phyloP scores from a whole-genome alignment of 331 rosid species.

The Erythrophleum ivorense region DNA sequence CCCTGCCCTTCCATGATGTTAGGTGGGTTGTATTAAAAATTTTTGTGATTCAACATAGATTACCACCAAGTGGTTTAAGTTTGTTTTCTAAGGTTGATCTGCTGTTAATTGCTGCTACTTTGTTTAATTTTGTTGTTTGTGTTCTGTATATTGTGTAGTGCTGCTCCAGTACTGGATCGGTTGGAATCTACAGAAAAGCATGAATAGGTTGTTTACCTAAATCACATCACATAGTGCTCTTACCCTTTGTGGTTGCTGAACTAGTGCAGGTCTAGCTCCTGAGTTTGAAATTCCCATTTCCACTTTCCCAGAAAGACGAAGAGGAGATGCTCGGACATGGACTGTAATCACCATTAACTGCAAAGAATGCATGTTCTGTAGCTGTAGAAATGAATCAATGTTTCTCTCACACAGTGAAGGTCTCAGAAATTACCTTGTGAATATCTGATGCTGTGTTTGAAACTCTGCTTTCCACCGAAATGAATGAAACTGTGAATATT shows the following conservation, averaged over 20 bases:
- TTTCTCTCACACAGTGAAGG: neutral
- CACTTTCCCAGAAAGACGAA: neutral
- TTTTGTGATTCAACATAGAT: neutral
- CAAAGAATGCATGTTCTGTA: slow-evolving; percentile 8
- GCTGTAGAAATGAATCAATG: neutral
- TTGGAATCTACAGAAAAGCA: slow-evolving; percentile 33
- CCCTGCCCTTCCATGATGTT: slow-evolving; percentile 40
- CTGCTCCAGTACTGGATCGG: slow-evolving; percentile 13
- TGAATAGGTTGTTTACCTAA: slow-evolving; percentile 10
- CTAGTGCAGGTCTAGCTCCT: slow-evolving; percentile 21
- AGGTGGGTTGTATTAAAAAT: slow-evolving; percentile 36
- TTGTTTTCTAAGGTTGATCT: slow-evolving; percentile 26
- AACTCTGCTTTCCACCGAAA: neutral
- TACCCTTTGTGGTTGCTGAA: neutral
- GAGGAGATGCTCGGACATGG: slow-evolving; percentile 8
- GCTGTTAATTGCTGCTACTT: slow-evolving; percentile 5
- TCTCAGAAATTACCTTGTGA: slow-evolving; percentile 12
- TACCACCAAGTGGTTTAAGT: slow-evolving; percentile 3
- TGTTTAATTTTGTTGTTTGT: neutral
- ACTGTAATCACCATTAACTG: slow-evolving; percentile 4
- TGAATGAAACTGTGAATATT: slow-evolving; percentile 14
- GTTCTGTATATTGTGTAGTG: slow-evolving; percentile 11
- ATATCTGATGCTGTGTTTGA: neutral
- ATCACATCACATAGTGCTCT: neutral
- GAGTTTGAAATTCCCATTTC: neutral